phyloP scores from a whole-genome alignment of 768 basidiomycete genomes.

The Suillus subalutaceus region DNA sequence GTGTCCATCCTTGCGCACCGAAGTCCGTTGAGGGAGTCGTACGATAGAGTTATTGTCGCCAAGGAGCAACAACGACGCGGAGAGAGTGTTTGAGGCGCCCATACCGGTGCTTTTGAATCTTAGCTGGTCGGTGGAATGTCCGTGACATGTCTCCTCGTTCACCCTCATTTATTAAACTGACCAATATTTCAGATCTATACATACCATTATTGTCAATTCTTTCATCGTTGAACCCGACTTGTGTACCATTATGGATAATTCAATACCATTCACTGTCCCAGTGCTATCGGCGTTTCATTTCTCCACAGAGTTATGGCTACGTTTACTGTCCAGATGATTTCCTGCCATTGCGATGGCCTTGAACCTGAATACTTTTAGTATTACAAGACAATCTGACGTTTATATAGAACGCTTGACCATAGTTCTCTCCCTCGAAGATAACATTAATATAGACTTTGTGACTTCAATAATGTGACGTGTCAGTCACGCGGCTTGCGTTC shows the following conservation, averaged over 20 bases:
- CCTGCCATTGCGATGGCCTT: not conserved
- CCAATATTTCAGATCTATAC: constrained; percentile 22
- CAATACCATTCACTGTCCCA: not conserved
- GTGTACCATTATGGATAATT: not conserved
- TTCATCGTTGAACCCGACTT: constrained; percentile 19
- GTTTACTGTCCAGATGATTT: not conserved
- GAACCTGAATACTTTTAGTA: not conserved
- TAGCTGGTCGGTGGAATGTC: constrained; percentile 5
- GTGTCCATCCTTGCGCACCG: constrained; percentile 67
- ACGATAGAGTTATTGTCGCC: constrained; percentile 65
- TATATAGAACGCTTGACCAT: not conserved
- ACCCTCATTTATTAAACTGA: constrained; percentile 5
- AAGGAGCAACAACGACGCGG: constrained; percentile 43
- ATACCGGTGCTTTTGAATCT: not conserved
- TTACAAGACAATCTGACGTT: not conserved
- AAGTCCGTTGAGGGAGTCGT: constrained; percentile 69
- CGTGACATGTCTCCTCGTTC: constrained; percentile 3
- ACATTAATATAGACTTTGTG: not conserved
- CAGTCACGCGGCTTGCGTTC: not conserved
- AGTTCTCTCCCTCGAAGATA: not conserved
- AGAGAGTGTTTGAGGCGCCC: not conserved
- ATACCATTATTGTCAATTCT: constrained; percentile 27
- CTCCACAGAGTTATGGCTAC: not conserved
- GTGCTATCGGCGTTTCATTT: not conserved
- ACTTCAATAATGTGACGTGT: not conserved